A percentile compares a stretch with the other conserved stretches of the same genome.
Evolutionary conservation across 2,329 filamentous ascomycete species (phyloP).

Genomic region (Stemphylium beticola): DNA sequence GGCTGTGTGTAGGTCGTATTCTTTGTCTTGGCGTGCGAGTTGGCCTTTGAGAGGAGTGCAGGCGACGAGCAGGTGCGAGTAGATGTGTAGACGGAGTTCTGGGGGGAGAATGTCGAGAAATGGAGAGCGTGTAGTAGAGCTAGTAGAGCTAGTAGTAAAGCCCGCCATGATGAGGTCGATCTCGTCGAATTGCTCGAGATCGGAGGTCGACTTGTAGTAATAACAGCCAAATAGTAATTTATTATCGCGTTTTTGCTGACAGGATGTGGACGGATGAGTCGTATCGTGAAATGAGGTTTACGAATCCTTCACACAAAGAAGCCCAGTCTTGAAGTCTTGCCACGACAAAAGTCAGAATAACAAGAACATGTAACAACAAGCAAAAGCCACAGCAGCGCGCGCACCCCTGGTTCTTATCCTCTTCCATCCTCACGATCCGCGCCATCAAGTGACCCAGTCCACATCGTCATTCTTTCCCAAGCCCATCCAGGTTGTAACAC

Average conservation of each 20-base stretch:
- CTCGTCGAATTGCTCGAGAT: too few species aligned
- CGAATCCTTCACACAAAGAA: slow-evolving; percentile 3
- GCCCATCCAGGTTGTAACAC: slow-evolving; percentile 8
- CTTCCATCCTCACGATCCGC: background rate
- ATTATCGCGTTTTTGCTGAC: background rate
- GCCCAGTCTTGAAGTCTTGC: background rate
- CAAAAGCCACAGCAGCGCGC: slow-evolving; percentile 5
- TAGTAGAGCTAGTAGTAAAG: background rate
- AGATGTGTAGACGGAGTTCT: slow-evolving; percentile 40
- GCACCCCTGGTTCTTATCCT: slow-evolving; percentile 13
- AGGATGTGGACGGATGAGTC: background rate
- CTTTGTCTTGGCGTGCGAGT: slow-evolving; percentile 22
- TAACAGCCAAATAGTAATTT: background rate
- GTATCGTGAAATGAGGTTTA: background rate
- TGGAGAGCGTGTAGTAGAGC: slow-evolving; percentile 14
- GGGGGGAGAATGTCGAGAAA: slow-evolving; percentile 38
- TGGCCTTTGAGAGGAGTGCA: slow-evolving; percentile 28
- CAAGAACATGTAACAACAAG: background rate
- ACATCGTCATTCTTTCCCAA: slow-evolving; percentile 11
- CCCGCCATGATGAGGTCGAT: slow-evolving; percentile 1
- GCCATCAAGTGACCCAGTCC: slow-evolving; percentile 11
- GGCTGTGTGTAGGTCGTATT: slow-evolving; percentile 42
- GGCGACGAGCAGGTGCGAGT: slow-evolving; percentile 36
- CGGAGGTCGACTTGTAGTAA: too few species aligned
- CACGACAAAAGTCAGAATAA: background rate